Evolutionary conservation across 2,329 filamentous ascomycete genomes (phyloP), one percentile per base, ranked within the genome.

Genomic region (Monosporascus sp.): DNA sequence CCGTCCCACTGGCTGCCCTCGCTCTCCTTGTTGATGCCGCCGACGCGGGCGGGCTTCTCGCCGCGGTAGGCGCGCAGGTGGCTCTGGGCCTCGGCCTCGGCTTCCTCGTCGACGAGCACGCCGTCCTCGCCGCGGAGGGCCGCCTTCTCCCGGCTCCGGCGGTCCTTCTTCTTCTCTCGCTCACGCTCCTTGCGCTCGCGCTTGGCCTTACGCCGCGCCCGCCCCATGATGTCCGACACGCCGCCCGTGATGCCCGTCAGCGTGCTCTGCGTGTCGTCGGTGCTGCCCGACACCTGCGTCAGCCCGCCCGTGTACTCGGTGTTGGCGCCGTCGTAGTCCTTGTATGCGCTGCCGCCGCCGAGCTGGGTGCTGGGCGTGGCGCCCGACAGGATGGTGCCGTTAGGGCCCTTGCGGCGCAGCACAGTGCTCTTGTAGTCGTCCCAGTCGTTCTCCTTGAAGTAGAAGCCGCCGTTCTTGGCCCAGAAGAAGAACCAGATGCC

Each of bases 401-500:
- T 92, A 5, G 92, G 90, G 1, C 91, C 92, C 65, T 88, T 91
- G 50, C 92, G 88, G 42, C 94, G 83, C 46, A 99, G 73, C 2
- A 99, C 94, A 0, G 93, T 97, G 1, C 88, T 87, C 70, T 97
- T 97, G 82, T 99, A 99, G 66, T 99, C 94, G 6, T 97, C 93
- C 93, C 94, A 99, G 72, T 99, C 94, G 37, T 83, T 79, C 57
- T 95, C 76, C 47, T 81, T 81, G 79, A 91, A 97, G 58, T 88
- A 76, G 75, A 97, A 97, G 15, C 94, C 94, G 56, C 94, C 94
- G 63, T 97, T 96, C 73, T 89, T 93, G 53, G 93, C 93, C 88
- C 90, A 95, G 80, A 96, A 96, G 81, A 99, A 97, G 80, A 99
- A 97, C 92, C 94, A 99, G 66, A 97, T 90, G 24, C 80, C 82